phyloP scores from a whole-genome alignment of 495 filamentous ascomycete genomes.

The Xylaria castorea region DNA sequence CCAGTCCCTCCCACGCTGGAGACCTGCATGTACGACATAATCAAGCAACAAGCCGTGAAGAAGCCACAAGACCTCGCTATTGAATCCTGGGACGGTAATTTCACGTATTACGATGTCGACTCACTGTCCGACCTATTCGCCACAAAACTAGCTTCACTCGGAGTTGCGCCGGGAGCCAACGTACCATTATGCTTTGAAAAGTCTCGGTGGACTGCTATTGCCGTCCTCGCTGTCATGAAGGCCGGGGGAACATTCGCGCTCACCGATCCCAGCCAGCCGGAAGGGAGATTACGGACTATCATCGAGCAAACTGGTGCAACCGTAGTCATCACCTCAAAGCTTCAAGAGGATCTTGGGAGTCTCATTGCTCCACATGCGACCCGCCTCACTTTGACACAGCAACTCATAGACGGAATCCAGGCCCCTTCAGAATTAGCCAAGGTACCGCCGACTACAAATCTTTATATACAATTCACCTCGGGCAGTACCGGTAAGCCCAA shows the following conservation, averaged over 20 bases:
- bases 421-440: slow-evolving; percentile 31
- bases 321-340: slow-evolving; percentile 61
- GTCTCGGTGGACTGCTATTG: slow-evolving; percentile 58
- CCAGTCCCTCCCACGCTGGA: slow-evolving; percentile 46
- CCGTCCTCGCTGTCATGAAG: slow-evolving; percentile 61
- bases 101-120: slow-evolving; percentile 64
- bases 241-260: slow-evolving; percentile 55
- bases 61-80: slow-evolving; percentile 44
- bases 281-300: slow-evolving; percentile 59
- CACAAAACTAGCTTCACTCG: slow-evolving; percentile 45
- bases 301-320: slow-evolving; percentile 56
- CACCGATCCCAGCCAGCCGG: slow-evolving; percentile 50
- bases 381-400: slow-evolving; percentile 35
- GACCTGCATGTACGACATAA: slow-evolving; percentile 50
- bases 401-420: slow-evolving; percentile 21
- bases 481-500: slow-evolving; percentile 58
- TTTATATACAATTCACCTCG: slow-evolving; percentile 57
- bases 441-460: slow-evolving; percentile 40
- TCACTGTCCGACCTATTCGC: slow-evolving; percentile 56
- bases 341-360: slow-evolving; percentile 40
- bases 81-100: slow-evolving; percentile 63
- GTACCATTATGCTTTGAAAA: slow-evolving; percentile 65
- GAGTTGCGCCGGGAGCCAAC: slow-evolving; percentile 53
- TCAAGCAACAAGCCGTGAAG: slow-evolving; percentile 39
- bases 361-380: slow-evolving; percentile 38